Evolutionary conservation across 1,284 basidiomycete species (phyloP), one percentile per base, ranked within the genome.

Genomic region (Ganoderma lingzhi): DNA sequence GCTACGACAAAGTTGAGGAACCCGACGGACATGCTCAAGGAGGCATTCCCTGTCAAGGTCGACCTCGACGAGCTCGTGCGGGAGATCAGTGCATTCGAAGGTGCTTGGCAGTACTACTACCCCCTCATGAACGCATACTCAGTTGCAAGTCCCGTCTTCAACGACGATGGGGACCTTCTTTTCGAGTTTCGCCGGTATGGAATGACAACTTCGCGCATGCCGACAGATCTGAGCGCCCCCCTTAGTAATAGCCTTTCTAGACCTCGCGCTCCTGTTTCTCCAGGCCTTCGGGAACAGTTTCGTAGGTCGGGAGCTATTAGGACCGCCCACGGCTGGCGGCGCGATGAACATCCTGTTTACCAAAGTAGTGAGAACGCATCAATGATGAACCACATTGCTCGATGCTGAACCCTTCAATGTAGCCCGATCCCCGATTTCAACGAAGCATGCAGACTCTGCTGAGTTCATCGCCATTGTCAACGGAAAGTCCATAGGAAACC

Each of bases 111-210:
- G 45, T 76, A 76, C 58, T 75, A 75, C 44, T 78, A 77, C 62
- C 74, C 77, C 10, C 74, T 74, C n/a, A 62, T 74, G 41, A 68
- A 72, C 35, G 73, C 77, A 28, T 79, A 76, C 71, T 70, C 69
- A 32, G 71, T 81, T 41, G 68, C 76, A 8, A 79, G 78, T 69
- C 80, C 80, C 8, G 75, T 77, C 19, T 80, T 82, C 76, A 79
- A 77, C 73, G 48, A 61, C 41, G 66, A 74, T 42, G 80, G 80
- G 9, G 79, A 81, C 63, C 69, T 81, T 3, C 65, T 81, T 9
- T 78, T 81, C 68, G 79, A 81, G 71, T 72, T 80, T 10, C 73
- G 75, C n/a, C 74, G 74, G 14, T 23, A 66, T 44, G 64, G 64
- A 53, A 51, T 59, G 37, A 53, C 64, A 14, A 41, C 9, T 30